Evolutionary conservation across 257 asterid species (phyloP).

Genomic region (Echites panduratus): DNA sequence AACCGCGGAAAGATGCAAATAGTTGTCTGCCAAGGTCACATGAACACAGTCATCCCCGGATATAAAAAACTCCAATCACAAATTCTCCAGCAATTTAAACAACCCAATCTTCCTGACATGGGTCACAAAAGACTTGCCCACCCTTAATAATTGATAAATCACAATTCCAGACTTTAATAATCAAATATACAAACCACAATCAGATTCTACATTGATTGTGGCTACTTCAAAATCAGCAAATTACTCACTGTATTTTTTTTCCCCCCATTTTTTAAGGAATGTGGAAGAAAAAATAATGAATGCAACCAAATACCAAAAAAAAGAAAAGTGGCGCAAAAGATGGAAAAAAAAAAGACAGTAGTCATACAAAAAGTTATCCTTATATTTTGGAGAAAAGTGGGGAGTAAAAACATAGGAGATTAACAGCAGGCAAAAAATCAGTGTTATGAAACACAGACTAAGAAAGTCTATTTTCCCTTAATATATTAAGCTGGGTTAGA

Average conservation of each 20-base stretch:
- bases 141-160: not conserved
- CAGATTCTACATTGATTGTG: not conserved
- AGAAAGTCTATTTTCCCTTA: too few relatives aligned
- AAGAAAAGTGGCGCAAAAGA: too few relatives aligned
- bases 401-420: not conserved
- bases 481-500: too few relatives aligned
- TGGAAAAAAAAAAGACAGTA: too few relatives aligned
- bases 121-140: not conserved
- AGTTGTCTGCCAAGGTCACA: too few relatives aligned
- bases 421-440: not conserved
- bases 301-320: not conserved
- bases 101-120: not conserved
- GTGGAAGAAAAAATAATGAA: not conserved
- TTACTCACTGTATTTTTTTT: not conserved
- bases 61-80: not conserved
- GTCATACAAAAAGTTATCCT: not conserved
- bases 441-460: too few relatives aligned
- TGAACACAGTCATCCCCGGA: not conserved
- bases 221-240: not conserved
- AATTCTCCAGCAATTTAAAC: not conserved
- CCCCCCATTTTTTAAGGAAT: too few relatives aligned
- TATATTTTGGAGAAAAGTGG: not conserved
- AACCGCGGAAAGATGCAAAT: conserved; percentile 27
- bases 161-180: not conserved
- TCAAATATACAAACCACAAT: not conserved